Percentiles rank a stretch among this genome's conserved stretches.
Conservation (phyloP, 2,329 filamentous ascomycete genomes). For the Calycina marina region DNA sequence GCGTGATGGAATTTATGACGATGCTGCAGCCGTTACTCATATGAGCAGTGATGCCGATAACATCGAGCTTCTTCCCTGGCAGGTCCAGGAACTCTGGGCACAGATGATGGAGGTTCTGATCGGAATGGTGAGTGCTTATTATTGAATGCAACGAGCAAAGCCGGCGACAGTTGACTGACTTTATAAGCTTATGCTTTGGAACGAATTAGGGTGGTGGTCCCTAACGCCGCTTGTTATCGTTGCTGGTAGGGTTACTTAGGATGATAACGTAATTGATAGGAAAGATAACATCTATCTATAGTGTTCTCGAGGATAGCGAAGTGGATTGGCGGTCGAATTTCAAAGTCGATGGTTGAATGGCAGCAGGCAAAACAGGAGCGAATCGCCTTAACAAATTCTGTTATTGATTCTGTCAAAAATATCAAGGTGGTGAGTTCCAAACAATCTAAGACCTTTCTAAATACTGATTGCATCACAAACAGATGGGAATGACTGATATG, state of each 20-base stretch:
- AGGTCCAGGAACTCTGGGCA: not conserved
- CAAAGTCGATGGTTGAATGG: not conserved
- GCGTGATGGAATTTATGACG: constrained; percentile 1
- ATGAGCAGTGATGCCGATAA: constrained; percentile 1
- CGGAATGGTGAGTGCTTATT: no score
- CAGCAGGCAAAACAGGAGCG: constrained; percentile 1
- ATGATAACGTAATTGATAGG: not conserved
- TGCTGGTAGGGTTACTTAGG: not conserved
- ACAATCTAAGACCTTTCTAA: no score
- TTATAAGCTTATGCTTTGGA: not conserved
- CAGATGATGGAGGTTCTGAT: not conserved
- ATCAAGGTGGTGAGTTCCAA: constrained; percentile 1
- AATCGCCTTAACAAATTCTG: not conserved
- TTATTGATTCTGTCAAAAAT: not conserved
- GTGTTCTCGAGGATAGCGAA: not conserved
- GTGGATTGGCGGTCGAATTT: not conserved
- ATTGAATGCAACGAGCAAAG: no score
- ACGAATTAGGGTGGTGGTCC: not conserved
- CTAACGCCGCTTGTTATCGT: not conserved
- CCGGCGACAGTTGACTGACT: no score
- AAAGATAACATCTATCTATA: not conserved
- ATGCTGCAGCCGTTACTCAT: not conserved
- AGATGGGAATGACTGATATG: not conserved
- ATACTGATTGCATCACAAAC: no score
- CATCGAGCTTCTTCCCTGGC: not conserved